A percentile compares a stretch with the other conserved stretches of the same genome.
Conservation (phyloP, 805 yeast species). For the Wickerhamomyces rabaulensis region DNA sequence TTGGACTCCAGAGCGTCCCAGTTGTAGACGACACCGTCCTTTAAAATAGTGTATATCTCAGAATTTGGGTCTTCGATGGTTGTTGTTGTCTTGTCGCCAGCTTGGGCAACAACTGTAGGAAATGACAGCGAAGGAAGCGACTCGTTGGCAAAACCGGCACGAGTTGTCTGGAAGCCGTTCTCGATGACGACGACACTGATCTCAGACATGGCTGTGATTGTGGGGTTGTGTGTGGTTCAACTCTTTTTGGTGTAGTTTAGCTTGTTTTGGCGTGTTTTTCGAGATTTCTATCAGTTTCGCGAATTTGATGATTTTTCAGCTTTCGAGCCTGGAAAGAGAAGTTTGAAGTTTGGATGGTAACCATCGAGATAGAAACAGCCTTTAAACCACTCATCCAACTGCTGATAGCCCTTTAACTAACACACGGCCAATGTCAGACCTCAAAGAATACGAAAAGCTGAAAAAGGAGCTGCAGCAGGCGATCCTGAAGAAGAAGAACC, state of each 20-base stretch:
- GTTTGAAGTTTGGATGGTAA: no score
- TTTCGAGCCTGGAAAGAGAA: no score
- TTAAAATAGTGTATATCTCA: constrained; percentile 48
- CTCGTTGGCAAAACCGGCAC: constrained; percentile 65
- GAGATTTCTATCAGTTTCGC: neutral
- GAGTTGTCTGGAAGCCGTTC: constrained; percentile 57
- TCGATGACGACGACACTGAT: constrained; percentile 67
- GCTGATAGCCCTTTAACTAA: no score
- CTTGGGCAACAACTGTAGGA: constrained; percentile 49
- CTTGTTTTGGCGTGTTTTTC: neutral
- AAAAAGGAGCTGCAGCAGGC: constrained; percentile 62
- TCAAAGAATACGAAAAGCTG: constrained; percentile 56
- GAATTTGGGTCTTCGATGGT: constrained; percentile 14
- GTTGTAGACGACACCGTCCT: constrained; percentile 62
- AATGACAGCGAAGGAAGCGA: constrained; percentile 57
- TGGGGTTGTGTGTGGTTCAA: neutral
- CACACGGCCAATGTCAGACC: constrained; percentile 7
- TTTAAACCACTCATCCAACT: no score
- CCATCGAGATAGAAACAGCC: no score
- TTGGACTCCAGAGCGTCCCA: constrained; percentile 64
- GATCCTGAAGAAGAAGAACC: constrained; percentile 51
- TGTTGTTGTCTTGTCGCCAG: constrained; percentile 19
- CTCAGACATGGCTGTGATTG: constrained; percentile 11
- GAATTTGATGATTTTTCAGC: neutral
- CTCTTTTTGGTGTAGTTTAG: neutral